Evolutionary conservation across 257 asterid genomes (phyloP).

Genomic region (Vinca minor): DNA sequence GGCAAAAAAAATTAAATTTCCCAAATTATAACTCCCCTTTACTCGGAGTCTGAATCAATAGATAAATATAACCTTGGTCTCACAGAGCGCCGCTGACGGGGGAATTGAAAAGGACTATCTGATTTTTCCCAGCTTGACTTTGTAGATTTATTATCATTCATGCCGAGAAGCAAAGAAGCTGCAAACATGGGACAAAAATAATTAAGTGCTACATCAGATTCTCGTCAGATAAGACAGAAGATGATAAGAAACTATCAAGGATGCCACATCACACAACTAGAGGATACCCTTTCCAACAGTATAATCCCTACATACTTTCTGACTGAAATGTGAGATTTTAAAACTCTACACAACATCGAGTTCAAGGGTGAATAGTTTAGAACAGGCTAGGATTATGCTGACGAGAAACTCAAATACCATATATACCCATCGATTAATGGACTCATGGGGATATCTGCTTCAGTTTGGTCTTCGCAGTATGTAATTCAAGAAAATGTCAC

Average conservation of each 20-base stretch:
- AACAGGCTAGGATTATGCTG: no score
- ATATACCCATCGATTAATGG: no score
- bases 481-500: no score
- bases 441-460: no score
- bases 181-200: constrained; percentile 23
- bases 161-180: constrained; percentile 61
- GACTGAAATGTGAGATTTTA: no score
- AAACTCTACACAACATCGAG: no score
- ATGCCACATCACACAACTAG: no score
- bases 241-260: background rate
- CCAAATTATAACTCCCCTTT: constrained; percentile 17
- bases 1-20: constrained; percentile 13
- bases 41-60: constrained; percentile 83
- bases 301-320: no score
- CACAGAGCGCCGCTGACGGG: constrained; percentile 90
- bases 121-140: constrained; percentile 65
- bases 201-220: constrained; percentile 9
- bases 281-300: no score
- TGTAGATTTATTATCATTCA: constrained; percentile 41
- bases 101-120: constrained; percentile 71
- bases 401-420: no score
- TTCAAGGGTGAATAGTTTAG: no score
- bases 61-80: constrained; percentile 70
- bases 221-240: background rate
- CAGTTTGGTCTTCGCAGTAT: no score